These are phyloP conservation scores for Geosmithia morbida DNA, from an alignment of 2,329 filamentous ascomycete genomes.

Conservation along the genomic window DNA sequence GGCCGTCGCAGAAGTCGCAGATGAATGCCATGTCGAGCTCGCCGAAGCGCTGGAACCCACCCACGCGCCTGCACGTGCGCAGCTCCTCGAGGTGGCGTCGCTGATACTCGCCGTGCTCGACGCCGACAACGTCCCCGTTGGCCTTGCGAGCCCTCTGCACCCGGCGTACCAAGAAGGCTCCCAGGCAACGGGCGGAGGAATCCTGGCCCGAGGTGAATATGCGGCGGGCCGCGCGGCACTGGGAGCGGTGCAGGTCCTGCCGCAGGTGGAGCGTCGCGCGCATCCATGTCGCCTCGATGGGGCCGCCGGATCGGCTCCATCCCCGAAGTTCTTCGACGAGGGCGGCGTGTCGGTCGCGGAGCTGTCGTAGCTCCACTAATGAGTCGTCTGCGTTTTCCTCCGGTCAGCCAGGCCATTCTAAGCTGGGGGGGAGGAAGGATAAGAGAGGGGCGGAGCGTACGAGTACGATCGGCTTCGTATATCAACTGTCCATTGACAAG, in stretches of 20 bases:
- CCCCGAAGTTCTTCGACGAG: constrained; percentile 36
- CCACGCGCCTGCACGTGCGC: constrained; percentile 32
- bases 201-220: constrained; percentile 38
- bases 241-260: constrained; percentile 38
- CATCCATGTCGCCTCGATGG: constrained; percentile 41
- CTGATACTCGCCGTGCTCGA: constrained; percentile 18
- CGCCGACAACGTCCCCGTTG: constrained; percentile 2
- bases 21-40: constrained; percentile 40
- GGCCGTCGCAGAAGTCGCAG: constrained; percentile 48
- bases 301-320: constrained; percentile 39
- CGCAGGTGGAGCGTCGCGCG: constrained; percentile 34
- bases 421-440: background rate
- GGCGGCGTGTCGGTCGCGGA: constrained; percentile 29
- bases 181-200: constrained; percentile 33
- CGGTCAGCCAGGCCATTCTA: background rate
- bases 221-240: constrained; percentile 41
- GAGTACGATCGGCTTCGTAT: constrained; percentile 40
- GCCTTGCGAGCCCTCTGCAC: constrained; percentile 25
- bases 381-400: constrained; percentile 28
- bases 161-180: constrained; percentile 38
- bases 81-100: constrained; percentile 31
- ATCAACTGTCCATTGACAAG: constrained; percentile 41
- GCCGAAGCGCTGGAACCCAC: constrained; percentile 40
- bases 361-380: constrained; percentile 30
- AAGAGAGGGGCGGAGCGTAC: constrained; percentile 14